Evolutionary conservation across 768 basidiomycete genomes (phyloP).

Genomic region (Boletales sp.): DNA sequence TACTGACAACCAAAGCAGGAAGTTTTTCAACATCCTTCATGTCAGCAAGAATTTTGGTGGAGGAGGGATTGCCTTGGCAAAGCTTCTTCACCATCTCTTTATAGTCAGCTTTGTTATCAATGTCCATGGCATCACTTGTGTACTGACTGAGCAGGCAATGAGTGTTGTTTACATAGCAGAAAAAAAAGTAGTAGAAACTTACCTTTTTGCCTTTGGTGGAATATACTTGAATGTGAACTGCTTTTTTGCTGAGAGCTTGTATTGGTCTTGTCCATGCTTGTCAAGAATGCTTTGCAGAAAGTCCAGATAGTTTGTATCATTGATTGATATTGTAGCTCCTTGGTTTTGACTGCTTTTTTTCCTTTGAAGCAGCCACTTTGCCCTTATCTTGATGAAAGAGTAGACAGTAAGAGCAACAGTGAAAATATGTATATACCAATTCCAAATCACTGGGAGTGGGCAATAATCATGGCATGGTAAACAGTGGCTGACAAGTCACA

Average conservation of each 20-base stretch:
- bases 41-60: conserved; percentile 2
- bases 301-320: conserved; percentile 1
- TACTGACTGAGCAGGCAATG: not conserved
- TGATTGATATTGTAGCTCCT: too few relatives aligned
- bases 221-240: conserved; percentile 11
- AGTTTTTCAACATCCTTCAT: conserved; percentile 6
- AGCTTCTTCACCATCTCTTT: conserved; percentile 14
- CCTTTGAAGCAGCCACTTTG: not conserved
- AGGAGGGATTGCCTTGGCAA: not conserved
- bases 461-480: too few relatives aligned
- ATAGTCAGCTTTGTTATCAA: conserved; percentile 7
- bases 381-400: not conserved
- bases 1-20: not conserved
- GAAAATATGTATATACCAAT: too few relatives aligned
- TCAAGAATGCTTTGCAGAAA: conserved; percentile 7
- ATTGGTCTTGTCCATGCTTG: too few relatives aligned
- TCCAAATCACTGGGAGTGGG: too few relatives aligned
- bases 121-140: conserved; percentile 3
- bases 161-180: not conserved
- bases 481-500: too few relatives aligned
- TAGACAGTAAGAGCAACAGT: too few relatives aligned
- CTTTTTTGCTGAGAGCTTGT: conserved; percentile 23
- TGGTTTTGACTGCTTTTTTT: conserved; percentile 3
- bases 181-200: not conserved
- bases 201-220: conserved; percentile 3